Evolutionary conservation across 2,329 filamentous ascomycete genomes (phyloP), one percentile per base, ranked within the genome.

Genomic region (Alternaria sp.): DNA sequence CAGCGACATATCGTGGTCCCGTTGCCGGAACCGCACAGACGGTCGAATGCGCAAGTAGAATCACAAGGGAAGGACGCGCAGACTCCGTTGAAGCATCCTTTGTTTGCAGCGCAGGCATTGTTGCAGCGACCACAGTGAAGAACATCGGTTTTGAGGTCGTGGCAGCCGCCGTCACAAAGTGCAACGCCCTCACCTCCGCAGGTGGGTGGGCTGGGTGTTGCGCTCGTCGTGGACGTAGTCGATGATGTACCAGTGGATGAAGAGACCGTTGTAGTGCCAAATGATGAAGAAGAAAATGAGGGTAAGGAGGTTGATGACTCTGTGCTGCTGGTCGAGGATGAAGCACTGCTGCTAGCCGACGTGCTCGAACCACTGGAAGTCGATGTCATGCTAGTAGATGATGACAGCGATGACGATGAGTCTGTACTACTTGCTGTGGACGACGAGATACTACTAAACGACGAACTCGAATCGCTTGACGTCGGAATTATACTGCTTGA

Each of bases 41-140:
- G 63, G 24, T 68, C 61, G n/a, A 65, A 66, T 11, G 56, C 53
- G 63, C 75, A 78, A 30, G 56, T 57, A 2, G 71, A 74, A 56
- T 76, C 68, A 62, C 76, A 79, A 9, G 68, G 54, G 9, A 56
- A 58, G 2, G 66, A 68, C 8, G 67, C 67, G 59, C 76, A 79
- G 0, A 76, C 73, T 16, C 76, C 76, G 57, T 79, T 78, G n/a
- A 67, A 63, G 52, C 76, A 79, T 14, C 54, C 43, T 20, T 59
- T 65, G 6, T 66, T 69, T 3, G 44, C 20, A 3, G 62, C 51
- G 56, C 76, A 78, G 5, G 28, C 18, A 36, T 70, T 75, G 51
- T 61, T 63, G 55, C 73, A 77, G 11, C 60, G 54, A 11, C 73
- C 71, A 51, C 74, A 78, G 58, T 77, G 73, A 3, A 57, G 18